Evolutionary conservation across 768 basidiomycete genomes (phyloP), one percentile per base, ranked within the genome.

Genomic region (Lactarius deliciosus): DNA sequence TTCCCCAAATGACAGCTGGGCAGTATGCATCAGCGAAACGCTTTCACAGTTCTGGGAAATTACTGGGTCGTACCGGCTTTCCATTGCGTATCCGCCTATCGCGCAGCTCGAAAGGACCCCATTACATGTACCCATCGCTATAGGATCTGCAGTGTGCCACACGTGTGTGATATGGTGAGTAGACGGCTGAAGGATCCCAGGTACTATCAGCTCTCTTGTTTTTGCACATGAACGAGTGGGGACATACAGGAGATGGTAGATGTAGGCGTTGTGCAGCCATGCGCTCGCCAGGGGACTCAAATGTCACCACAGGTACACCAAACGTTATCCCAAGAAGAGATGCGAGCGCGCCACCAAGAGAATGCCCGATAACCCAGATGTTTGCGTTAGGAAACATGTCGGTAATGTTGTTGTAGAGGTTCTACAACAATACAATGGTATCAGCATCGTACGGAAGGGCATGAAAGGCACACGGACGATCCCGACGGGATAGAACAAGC

Each of bases 71-170:
- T 61, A 85, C 80, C 79, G 81, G 2, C 87, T 84, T 77, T 95
- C 93, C 76, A 95, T 79, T 0, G 94, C 96, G 70, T 91, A 96
- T 1, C 96, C 96, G 0, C 80, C 93, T 41, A 92, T 83, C n/a
- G 89, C 86, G 75, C 96, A 99, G 0, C 84, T 77, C 0, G 91
- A 95, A 15, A 83, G 79, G 0, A 90, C 79, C 15, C 93, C 94
- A 13, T 80, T 94, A 73, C 93, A 95, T 0, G 82, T 82, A 3
- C 91, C 92, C 85, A 91, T 91, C 2, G 96, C 84, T 41, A 98
- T 92, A 0, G 96, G 96, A 80, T 98, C 96, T 34, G 90, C 96
- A 1, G 91, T 98, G 73, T 98, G 91, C 73, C 91, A 96, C 9
- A 98, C 82, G 72, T 98, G 95, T 0, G 90, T 94, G 47, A 96